A percentile compares a stretch with the other conserved stretches of the same genome.
These are phyloP conservation scores for Carex parvula DNA, from an alignment of 176 grass and related monocot species.

Conservation along the genomic window DNA sequence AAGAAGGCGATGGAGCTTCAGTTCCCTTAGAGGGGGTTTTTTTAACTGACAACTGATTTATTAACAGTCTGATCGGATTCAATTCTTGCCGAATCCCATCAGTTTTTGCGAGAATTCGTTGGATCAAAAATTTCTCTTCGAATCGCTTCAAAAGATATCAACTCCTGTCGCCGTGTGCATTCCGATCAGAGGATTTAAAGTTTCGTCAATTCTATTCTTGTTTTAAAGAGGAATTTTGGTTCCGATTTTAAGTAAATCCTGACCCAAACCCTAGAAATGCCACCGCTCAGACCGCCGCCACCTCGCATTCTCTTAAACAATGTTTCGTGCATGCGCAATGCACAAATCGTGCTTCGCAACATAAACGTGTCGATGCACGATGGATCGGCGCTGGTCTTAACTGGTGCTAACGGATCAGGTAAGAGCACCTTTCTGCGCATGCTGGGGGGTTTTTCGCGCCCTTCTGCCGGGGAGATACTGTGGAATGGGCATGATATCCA, in stretches of 20 bases:
- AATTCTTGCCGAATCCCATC: too few species aligned
- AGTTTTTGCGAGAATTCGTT: too few species aligned
- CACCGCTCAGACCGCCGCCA: constrained; percentile 40
- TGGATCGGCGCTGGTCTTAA: constrained; percentile 71
- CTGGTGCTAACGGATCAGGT: constrained; percentile 86
- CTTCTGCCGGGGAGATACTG: constrained; percentile 72
- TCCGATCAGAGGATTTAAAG: too few species aligned
- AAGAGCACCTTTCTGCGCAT: constrained; percentile 90
- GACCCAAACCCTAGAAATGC: constrained; percentile 33
- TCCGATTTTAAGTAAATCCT: background rate
- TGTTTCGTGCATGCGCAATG: constrained; percentile 94
- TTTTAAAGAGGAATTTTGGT: too few species aligned
- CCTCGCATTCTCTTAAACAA: constrained; percentile 73
- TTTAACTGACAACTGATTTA: too few species aligned
- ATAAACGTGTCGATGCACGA: constrained; percentile 84
- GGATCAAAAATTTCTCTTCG: too few species aligned
- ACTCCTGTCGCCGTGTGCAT: too few species aligned
- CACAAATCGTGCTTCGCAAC: constrained; percentile 73
- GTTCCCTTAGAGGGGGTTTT: too few species aligned
- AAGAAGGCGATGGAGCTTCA: too few species aligned
- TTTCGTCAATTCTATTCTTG: too few species aligned
- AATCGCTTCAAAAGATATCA: too few species aligned
- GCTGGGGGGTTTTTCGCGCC: constrained; percentile 81
- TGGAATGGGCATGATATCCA: constrained; percentile 85
- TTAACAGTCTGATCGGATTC: too few species aligned